Percentiles rank a stretch among this genome's conserved stretches.
Evolutionary conservation across 78 protist species (phyloP).

Genomic region (Dictyostelium intermedium): DNA sequence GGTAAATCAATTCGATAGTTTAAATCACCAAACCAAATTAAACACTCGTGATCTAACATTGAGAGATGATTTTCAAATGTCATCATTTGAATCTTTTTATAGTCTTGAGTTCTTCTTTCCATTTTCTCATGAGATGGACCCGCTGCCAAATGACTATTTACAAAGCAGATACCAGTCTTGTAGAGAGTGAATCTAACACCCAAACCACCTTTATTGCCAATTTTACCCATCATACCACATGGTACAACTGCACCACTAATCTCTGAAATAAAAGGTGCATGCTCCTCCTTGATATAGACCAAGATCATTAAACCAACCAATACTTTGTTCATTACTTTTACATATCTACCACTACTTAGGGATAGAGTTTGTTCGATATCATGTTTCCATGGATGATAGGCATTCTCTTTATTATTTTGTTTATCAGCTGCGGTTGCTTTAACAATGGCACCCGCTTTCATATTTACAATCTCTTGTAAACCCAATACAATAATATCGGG

Average conservation of each 20-base stretch:
- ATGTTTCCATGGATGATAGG: conserved; percentile 78
- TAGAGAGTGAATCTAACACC: conserved; percentile 48
- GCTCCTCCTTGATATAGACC: conserved; percentile 61
- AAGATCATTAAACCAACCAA: conserved; percentile 66
- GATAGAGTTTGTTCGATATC: conserved; percentile 73
- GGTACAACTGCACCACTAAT: conserved; percentile 36
- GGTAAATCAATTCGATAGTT: conserved; percentile 69
- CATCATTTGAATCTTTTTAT: conserved; percentile 67
- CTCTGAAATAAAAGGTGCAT: conserved; percentile 38
- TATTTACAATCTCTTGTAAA: conserved; percentile 66
- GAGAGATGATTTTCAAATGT: conserved; percentile 46
- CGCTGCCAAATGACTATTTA: conserved; percentile 65
- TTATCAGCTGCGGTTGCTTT: conserved; percentile 70
- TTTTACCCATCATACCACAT: conserved; percentile 77
- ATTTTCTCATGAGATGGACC: conserved; percentile 70
- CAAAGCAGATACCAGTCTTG: conserved; percentile 69
- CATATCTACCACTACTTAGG: neutral
- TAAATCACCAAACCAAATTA: conserved; percentile 71
- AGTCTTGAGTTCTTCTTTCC: conserved; percentile 60
- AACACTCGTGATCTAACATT: conserved; percentile 54
- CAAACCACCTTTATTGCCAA: conserved; percentile 74
- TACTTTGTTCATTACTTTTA: conserved; percentile 59
- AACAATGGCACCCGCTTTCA: conserved; percentile 72
- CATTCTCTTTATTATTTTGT: conserved; percentile 49
- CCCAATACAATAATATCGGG: conserved; percentile 62